Percentiles rank a stretch among this genome's conserved stretches.
phyloP scores from a whole-genome alignment of 345 rosid genomes.

The Nasturtium officinale region DNA sequence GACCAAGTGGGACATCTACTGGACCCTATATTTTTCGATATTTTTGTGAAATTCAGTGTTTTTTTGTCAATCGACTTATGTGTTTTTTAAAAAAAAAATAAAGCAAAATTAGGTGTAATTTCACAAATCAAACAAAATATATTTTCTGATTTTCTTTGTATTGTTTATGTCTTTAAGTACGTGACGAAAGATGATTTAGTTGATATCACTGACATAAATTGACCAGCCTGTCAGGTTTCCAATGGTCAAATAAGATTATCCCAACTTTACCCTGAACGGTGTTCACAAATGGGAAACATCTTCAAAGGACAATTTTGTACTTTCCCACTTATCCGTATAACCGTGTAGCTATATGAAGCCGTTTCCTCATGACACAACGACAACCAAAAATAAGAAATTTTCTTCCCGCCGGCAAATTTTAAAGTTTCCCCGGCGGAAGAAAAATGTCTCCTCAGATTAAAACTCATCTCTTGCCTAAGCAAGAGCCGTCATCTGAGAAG shows the following conservation, averaged over 20 bases:
- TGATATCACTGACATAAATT: constrained; percentile 5
- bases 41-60: too few species aligned
- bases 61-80: background rate
- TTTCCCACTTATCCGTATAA: background rate
- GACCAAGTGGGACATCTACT: constrained; percentile 22
- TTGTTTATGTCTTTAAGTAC: constrained; percentile 21
- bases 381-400: background rate
- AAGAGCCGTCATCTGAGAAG: constrained; percentile 32
- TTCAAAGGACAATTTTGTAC: constrained; percentile 17
- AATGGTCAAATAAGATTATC: constrained; percentile 11
- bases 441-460: constrained; percentile 58
- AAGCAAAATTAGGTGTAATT: background rate
- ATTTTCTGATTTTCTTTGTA: background rate
- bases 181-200: constrained; percentile 28
- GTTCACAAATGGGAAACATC: background rate
- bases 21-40: background rate
- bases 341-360: constrained; percentile 36
- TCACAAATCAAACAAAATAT: background rate
- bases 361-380: background rate
- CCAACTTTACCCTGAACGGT: constrained; percentile 3
- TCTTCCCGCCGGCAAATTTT: constrained; percentile 38
- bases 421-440: constrained; percentile 27
- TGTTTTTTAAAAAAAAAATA: background rate
- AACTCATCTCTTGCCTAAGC: constrained; percentile 56
- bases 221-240: constrained; percentile 31